Evolutionary conservation across 495 filamentous ascomycete genomes (phyloP).

Genomic region (Friedmanniomyces endolithicus): DNA sequence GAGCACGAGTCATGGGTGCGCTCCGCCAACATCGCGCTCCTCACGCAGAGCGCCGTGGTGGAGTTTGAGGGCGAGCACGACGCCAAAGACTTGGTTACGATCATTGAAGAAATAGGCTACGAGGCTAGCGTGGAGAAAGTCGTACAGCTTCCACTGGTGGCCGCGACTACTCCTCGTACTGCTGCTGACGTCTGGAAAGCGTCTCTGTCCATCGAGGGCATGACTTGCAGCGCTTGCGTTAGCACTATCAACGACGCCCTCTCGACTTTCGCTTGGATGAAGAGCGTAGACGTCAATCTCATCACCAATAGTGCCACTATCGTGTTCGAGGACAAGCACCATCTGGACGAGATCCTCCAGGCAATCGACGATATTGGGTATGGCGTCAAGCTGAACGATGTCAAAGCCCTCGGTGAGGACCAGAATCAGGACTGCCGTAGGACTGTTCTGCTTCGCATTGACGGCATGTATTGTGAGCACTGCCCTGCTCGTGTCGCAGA

Average conservation of each 20-base stretch:
- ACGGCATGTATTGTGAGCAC: conserved; percentile 81
- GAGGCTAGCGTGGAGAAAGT: conserved; percentile 40
- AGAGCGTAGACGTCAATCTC: conserved; percentile 53
- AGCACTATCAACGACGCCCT: conserved; percentile 52
- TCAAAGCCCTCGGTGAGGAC: conserved; percentile 22
- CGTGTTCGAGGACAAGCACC: conserved; percentile 30
- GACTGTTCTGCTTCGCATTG: conserved; percentile 52
- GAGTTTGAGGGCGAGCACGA: conserved; percentile 33
- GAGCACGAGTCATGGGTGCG: conserved; percentile 40
- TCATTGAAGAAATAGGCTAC: conserved; percentile 46
- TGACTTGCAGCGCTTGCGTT: conserved; percentile 73
- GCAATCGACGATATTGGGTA: conserved; percentile 74
- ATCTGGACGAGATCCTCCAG: conserved; percentile 47
- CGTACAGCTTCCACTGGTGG: conserved; percentile 17
- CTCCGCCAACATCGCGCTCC: conserved; percentile 44
- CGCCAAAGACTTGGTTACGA: conserved; percentile 32
- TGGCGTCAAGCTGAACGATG: conserved; percentile 49
- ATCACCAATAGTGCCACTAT: conserved; percentile 48
- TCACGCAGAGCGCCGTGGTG: conserved; percentile 46
- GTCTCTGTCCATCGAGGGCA: conserved; percentile 61
- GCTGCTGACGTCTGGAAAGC: conserved; percentile 30
- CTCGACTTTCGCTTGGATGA: conserved; percentile 50
- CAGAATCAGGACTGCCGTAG: conserved; percentile 29
- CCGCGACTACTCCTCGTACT: neutral
- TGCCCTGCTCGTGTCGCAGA: conserved; percentile 54